phyloP scores from a whole-genome alignment of 2,329 filamentous ascomycete genomes.

The Xylaria hypoxylon region DNA sequence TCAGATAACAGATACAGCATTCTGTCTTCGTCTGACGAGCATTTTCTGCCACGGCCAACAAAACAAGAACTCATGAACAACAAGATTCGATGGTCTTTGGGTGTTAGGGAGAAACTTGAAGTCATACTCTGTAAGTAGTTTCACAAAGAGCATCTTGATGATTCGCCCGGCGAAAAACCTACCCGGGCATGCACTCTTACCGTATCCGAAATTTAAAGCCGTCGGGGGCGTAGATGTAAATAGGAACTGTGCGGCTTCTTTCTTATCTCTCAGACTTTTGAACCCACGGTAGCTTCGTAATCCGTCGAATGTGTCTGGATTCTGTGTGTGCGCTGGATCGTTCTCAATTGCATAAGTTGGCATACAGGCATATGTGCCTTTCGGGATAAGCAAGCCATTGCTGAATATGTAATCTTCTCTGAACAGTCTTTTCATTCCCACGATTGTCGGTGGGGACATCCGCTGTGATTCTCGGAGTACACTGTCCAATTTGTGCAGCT shows the following conservation, averaged over 20 bases:
- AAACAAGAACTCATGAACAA: conserved; percentile 44
- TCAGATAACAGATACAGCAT: too few species aligned
- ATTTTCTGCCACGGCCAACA: conserved; percentile 38
- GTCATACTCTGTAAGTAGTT: conserved; percentile 48
- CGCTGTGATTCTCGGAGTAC: conserved; percentile 34
- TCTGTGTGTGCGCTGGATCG: conserved; percentile 47
- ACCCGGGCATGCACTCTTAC: conserved; percentile 51
- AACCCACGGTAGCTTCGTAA: conserved; percentile 51
- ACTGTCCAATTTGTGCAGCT: conserved; percentile 33
- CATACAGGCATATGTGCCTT: conserved; percentile 33
- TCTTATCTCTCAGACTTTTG: conserved; percentile 1
- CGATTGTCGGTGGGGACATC: conserved; percentile 12
- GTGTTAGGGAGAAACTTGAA: conserved; percentile 42
- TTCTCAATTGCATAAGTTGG: conserved; percentile 44
- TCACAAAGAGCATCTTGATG: conserved; percentile 50
- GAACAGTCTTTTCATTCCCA: conserved; percentile 33
- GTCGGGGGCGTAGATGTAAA: conserved; percentile 46
- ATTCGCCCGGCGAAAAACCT: conserved; percentile 48
- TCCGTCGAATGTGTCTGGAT: conserved; percentile 50
- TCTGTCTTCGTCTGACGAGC: too few species aligned
- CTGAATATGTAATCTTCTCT: conserved; percentile 18
- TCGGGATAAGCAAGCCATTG: conserved; percentile 9
- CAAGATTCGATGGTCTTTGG: conserved; percentile 42
- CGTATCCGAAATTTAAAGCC: conserved; percentile 53
- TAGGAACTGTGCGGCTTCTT: neutral